A percentile compares a stretch with the other conserved stretches of the same genome.
Evolutionary conservation across 202 grass and related monocot species (phyloP).

Genomic region (Eragrostis tef): DNA sequence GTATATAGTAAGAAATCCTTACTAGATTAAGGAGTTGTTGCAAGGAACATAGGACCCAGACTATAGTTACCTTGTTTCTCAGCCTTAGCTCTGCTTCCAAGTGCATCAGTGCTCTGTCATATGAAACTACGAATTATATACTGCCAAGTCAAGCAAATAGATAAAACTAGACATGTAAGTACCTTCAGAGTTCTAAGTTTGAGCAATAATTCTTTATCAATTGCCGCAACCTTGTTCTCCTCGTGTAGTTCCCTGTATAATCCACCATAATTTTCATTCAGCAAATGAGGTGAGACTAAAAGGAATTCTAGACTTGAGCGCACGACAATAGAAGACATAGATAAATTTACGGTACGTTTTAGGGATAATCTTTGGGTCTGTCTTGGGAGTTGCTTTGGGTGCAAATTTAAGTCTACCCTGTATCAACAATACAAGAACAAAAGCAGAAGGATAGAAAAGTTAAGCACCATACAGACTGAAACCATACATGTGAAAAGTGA

Average conservation of each 20-base stretch:
- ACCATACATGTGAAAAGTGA: background rate
- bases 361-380: conserved; percentile 10
- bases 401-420: conserved; percentile 45
- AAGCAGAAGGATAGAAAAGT: background rate
- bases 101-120: conserved; percentile 24
- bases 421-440: background rate
- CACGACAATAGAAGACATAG: conserved; percentile 6
- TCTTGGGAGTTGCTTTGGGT: conserved; percentile 42
- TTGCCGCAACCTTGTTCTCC: conserved; percentile 30
- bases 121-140: conserved; percentile 33
- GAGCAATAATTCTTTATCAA: conserved; percentile 45
- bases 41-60: background rate
- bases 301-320: background rate
- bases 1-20: background rate
- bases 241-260: conserved; percentile 45
- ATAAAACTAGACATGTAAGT: conserved; percentile 14
- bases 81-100: conserved; percentile 30
- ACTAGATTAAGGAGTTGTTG: conserved; percentile 15
- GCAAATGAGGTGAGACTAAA: conserved; percentile 14
- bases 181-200: conserved; percentile 36
- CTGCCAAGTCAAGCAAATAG: conserved; percentile 9
- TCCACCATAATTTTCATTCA: conserved; percentile 33
- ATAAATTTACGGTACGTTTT: conserved; percentile 32
- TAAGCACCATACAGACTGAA: conserved; percentile 11
- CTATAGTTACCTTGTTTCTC: conserved; percentile 41